These are phyloP conservation scores for Mycena albidolilacea DNA, from an alignment of 768 basidiomycete species.

Conservation along the genomic window DNA sequence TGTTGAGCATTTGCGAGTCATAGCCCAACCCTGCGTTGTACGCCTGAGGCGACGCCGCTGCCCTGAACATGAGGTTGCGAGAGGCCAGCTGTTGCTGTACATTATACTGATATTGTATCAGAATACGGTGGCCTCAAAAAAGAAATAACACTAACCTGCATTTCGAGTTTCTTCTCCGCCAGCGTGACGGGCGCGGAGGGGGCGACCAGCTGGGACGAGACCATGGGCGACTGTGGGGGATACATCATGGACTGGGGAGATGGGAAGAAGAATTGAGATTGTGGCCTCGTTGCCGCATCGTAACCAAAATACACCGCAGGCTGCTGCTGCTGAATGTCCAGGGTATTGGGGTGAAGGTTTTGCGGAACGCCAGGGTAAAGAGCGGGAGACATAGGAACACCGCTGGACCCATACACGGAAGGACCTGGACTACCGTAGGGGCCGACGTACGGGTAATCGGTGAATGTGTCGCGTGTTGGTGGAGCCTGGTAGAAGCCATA, in stretches of 20 bases:
- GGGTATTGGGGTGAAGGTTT: slow-evolving; percentile 58
- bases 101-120: slow-evolving; percentile 53
- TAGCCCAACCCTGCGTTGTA: slow-evolving; percentile 67
- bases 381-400: slow-evolving; percentile 58
- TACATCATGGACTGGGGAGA: slow-evolving; percentile 73
- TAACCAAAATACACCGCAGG: slow-evolving; percentile 75
- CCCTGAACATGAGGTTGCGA: slow-evolving; percentile 60
- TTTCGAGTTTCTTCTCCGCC: slow-evolving; percentile 70
- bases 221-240: slow-evolving; percentile 70
- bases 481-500: slow-evolving; percentile 69
- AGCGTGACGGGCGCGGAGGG: slow-evolving; percentile 56
- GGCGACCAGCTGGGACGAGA: slow-evolving; percentile 60
- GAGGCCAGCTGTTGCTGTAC: slow-evolving; percentile 62
- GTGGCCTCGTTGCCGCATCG: slow-evolving; percentile 59
- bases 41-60: slow-evolving; percentile 60
- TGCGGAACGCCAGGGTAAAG: slow-evolving; percentile 66
- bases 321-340: slow-evolving; percentile 62
- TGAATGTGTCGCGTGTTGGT: slow-evolving; percentile 63
- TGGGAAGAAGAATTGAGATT: slow-evolving; percentile 75
- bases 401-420: slow-evolving; percentile 65
- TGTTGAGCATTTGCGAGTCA: slow-evolving; percentile 59
- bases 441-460: slow-evolving; percentile 73
- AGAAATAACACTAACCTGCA: slow-evolving; percentile 60
- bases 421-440: slow-evolving; percentile 60
- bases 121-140: slow-evolving; percentile 22